Base-by-base conservation (phyloP, 345 rosid genomes). In the Rhodomyrtus tomentosa region DNA sequence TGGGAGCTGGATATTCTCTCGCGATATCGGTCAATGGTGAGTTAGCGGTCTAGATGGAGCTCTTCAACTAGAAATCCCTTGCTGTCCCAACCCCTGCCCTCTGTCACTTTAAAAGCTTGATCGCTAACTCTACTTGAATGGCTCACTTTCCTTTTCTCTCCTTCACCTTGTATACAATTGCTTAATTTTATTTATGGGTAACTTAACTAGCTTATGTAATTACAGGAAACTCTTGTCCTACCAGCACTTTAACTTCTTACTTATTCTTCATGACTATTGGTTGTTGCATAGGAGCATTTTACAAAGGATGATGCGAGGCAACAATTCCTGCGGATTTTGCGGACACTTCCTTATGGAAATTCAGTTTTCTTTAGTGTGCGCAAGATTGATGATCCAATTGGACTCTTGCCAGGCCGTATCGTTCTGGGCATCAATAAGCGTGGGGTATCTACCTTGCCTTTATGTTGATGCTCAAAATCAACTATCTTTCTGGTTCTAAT, bases 331-430 rank as follows among this genome's bases (percentile, higher is more conserved):
- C 92, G 96, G 87, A 94, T 94, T 87, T 83, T 97, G 85, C 90
- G 96, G 85, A 90, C 94, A 72, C 91, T 97, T 86, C 98, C 98
- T 49, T 97, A 97, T 86, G 98, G 99, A 81, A 95, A 94, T 86
- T 97, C 99, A 8, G 95, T 97, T 53, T 97, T 97, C 92, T 97
- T 95, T 42, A 87, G 98, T 36, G 98, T 95, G 56, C 96, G 98
- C 82, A 97, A 95, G 89, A 97, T 97, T 85, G 99, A 94, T 89
- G 99, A 97, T 94, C 98, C 99, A 6, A 97, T 95, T 87, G 99
- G 98, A 48, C 98, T 97, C 91, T 88, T 97, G 86, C 99, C 98
- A 2, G 99, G 99, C 54, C 86, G 97, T 82, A 95, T 97, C 53
- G 90, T 97, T 88, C 85, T 97, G 92, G 99, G 99, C 50, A 97